These are phyloP conservation scores for Cucumis melo DNA, from an alignment of 306 rosid species.

Conservation along the genomic window DNA sequence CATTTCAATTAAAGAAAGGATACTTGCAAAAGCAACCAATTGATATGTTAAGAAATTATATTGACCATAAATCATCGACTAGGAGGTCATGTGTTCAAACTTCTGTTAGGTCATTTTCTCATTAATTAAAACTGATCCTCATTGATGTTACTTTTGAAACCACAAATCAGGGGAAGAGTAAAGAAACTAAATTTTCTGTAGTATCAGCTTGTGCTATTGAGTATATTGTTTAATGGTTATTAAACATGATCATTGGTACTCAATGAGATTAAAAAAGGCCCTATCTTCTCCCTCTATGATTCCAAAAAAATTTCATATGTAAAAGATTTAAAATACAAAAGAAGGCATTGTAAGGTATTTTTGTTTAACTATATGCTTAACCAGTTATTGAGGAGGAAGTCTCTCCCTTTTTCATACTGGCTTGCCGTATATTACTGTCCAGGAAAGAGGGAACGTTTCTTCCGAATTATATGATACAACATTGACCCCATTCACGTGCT, in stretches of 20 bases:
- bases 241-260: neutral
- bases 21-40: neutral
- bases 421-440: neutral
- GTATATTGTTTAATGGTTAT: neutral
- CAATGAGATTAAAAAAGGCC: neutral
- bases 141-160: neutral
- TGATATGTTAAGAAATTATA: neutral
- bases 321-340: neutral
- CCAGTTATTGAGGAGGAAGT: neutral
- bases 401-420: neutral
- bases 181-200: neutral
- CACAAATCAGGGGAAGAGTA: neutral
- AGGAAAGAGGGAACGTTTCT: neutral
- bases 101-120: neutral
- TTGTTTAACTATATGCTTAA: neutral
- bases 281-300: neutral
- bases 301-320: neutral
- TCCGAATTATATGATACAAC: neutral
- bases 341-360: neutral
- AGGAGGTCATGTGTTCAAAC: neutral
- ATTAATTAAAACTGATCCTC: neutral
- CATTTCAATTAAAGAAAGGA: neutral
- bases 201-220: neutral
- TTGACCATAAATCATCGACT: neutral
- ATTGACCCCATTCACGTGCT: neutral